A percentile compares a stretch with the other conserved stretches of the same genome.
These are phyloP conservation scores for Saturnispora diversa DNA, from an alignment of 805 yeast species.

Conservation along the genomic window DNA sequence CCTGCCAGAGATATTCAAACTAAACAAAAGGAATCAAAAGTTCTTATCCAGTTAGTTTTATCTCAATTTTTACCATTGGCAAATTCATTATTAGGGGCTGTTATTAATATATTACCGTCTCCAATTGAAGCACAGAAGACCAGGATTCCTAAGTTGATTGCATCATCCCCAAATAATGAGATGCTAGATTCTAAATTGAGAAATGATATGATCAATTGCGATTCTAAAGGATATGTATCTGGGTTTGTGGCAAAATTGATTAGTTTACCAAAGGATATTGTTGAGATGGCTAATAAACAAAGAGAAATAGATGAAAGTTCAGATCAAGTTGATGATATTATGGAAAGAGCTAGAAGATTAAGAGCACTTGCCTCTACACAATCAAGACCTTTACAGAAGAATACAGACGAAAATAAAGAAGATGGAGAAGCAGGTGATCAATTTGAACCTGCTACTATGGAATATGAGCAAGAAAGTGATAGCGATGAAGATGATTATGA, in stretches of 20 bases:
- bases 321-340: constrained; percentile 41
- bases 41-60: constrained; percentile 57
- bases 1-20: constrained; percentile 70
- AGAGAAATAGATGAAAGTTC: constrained; percentile 5
- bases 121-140: constrained; percentile 69
- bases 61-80: constrained; percentile 95
- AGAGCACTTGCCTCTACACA: constrained; percentile 8
- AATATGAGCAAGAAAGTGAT: constrained; percentile 8
- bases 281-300: constrained; percentile 40
- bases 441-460: constrained; percentile 28
- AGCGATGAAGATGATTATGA: constrained; percentile 17
- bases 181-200: constrained; percentile 42
- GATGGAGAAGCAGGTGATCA: constrained; percentile 34
- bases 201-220: constrained; percentile 58
- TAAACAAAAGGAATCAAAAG: constrained; percentile 51
- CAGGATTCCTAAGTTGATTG: constrained; percentile 61
- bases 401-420: constrained; percentile 32
- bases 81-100: constrained; percentile 73
- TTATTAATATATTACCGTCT: constrained; percentile 77
- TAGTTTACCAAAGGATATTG: constrained; percentile 69
- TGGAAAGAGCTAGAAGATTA: constrained; percentile 45
- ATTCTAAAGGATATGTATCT: constrained; percentile 51
- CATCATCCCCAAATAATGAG: constrained; percentile 44
- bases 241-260: constrained; percentile 88
- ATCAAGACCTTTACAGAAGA: constrained; percentile 26